phyloP scores from a whole-genome alignment of 257 asterid genomes.

The Eustoma russellianum region DNA sequence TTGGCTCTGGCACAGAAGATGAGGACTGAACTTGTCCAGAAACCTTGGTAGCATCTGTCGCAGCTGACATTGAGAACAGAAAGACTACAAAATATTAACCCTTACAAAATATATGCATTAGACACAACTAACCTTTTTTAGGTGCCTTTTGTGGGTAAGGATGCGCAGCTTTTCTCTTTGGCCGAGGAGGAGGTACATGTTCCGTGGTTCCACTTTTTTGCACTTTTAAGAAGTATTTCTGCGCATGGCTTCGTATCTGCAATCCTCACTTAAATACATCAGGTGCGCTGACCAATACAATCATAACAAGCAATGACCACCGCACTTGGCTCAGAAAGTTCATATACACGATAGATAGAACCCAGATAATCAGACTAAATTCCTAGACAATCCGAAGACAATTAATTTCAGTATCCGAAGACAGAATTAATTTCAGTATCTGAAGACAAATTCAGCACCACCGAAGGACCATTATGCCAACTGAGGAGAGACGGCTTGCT shows the following conservation, averaged over 20 bases:
- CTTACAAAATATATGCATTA: not conserved
- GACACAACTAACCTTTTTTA: constrained; percentile 35
- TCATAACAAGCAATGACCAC: too few relatives aligned
- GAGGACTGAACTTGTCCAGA: constrained; percentile 37
- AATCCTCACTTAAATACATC: not conserved
- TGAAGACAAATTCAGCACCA: too few relatives aligned
- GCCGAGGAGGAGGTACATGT: constrained; percentile 96
- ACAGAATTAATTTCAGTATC: too few relatives aligned
- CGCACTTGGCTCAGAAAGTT: too few relatives aligned
- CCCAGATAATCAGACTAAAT: too few relatives aligned
- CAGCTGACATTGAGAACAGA: constrained; percentile 8
- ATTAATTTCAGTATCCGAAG: too few relatives aligned
- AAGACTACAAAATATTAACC: not conserved
- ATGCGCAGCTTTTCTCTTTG: constrained; percentile 92
- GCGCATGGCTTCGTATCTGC: constrained; percentile 97
- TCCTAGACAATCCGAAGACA: too few relatives aligned
- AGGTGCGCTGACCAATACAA: too few relatives aligned
- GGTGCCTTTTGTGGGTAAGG: constrained; percentile 97
- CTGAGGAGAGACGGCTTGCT: too few relatives aligned
- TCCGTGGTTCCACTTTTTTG: constrained; percentile 86
- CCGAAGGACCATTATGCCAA: too few relatives aligned
- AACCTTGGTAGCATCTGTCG: constrained; percentile 32
- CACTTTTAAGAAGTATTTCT: constrained; percentile 76
- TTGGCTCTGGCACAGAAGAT: constrained; percentile 36
- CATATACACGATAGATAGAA: too few relatives aligned